A percentile compares a stretch with the other conserved stretches of the same genome.
These are phyloP conservation scores for Macrotyloma uniflorum DNA, from an alignment of 306 rosid species.

Conservation along the genomic window DNA sequence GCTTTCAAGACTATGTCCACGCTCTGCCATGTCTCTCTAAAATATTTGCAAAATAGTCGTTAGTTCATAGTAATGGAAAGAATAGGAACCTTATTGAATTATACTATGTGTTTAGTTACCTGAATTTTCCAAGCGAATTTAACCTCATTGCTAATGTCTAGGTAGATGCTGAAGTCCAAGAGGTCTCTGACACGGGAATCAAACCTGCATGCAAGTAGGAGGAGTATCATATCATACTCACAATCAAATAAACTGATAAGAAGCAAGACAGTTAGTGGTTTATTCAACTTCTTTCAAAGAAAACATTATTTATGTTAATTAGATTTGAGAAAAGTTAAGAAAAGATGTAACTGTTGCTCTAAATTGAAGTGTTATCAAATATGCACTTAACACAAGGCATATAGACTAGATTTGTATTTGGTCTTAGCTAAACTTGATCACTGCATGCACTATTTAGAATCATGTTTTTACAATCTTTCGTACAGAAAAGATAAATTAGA, in stretches of 20 bases:
- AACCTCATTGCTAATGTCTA: conserved; percentile 98
- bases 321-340: too few species aligned
- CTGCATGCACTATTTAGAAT: neutral
- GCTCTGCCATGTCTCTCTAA: conserved; percentile 99
- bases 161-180: conserved; percentile 95
- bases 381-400: neutral
- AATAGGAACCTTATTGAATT: neutral
- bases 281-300: too few species aligned
- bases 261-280: neutral
- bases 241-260: conserved; percentile 9
- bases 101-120: conserved; percentile 45
- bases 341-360: neutral
- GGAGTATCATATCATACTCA: conserved; percentile 15
- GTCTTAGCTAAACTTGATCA: neutral
- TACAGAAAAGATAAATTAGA: neutral
- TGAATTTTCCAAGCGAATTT: conserved; percentile 99
- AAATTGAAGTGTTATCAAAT: neutral
- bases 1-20: conserved; percentile 99
- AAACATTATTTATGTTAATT: too few species aligned
- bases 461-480: neutral
- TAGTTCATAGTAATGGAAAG: conserved; percentile 17
- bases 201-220: conserved; percentile 58
- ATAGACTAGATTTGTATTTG: neutral
- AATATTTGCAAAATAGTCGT: conserved; percentile 19
- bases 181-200: conserved; percentile 90